Base-by-base conservation (phyloP, 805 yeast genomes). In the Sugiyamaella smithiae region DNA sequence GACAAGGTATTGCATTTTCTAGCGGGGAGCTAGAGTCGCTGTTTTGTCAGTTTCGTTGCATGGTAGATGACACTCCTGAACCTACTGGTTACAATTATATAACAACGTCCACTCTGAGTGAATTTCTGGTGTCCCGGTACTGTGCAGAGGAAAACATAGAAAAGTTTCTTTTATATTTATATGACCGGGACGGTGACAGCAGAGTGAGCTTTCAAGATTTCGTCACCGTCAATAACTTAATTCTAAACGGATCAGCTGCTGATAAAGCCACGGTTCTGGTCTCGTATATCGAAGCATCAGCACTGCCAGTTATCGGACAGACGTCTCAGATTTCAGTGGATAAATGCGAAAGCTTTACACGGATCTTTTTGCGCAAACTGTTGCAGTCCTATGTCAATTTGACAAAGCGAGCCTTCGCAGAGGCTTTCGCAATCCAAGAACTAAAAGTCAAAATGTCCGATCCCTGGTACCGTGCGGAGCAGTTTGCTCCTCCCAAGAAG, bases 11-110 rank as follows among this genome's bases (percentile, higher is more conserved):
- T 22, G 17, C 3, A n/a, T 20, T 35, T 5, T 35, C 24, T 12
- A 35, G 40, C 40, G 40, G 35, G 24, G 49, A 49, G 17, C 40
- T 58, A 14, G 57, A 48, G 29, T 61, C 63, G 6, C 48, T 54
- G 19, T 56, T 51, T 38, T 56, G 48, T 11, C 57, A 53, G 44
- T 53, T 48, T 42, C 22, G 46, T 11, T 41, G 48, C 26, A 22
- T 53, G 17, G 49, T 47, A 16, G 50, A 45, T 24, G 24, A 19
- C 24, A 14, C 52, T 8, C 9, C 28, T 11, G 24, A 4, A 6
- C 19, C 12, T 16, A 12, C 16, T 14, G n/a, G 16, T 8, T 40
- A 31, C 28, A 25, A 22, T 4, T 29, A 7, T 16, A 7, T 29
- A n/a, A n/a, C 33, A n/a, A 29, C 11, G 22, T n/a, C 20, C 12